Evolutionary conservation across 75 land plant species (phyloP).

Genomic region (Larix kaempferi): DNA sequence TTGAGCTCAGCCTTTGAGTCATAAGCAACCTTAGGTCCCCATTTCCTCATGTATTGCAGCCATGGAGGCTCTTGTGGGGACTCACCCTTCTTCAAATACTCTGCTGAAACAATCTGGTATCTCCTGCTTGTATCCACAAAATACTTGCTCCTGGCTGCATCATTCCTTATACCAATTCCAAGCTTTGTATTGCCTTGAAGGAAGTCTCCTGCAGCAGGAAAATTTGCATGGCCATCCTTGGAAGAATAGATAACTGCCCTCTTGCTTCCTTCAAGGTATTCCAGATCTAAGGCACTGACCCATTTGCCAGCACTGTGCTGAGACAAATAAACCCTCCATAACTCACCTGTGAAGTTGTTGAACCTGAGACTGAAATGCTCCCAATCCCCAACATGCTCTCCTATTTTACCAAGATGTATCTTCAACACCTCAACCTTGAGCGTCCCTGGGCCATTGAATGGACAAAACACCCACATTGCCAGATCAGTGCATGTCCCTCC

Average conservation of each 20-base stretch:
- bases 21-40: slow-evolving; percentile 43
- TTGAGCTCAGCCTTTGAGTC: slow-evolving; percentile 26
- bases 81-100: slow-evolving; percentile 16
- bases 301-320: slow-evolving; percentile 42
- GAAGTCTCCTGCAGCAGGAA: slow-evolving; percentile 30
- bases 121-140: slow-evolving; percentile 18
- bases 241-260: slow-evolving; percentile 24
- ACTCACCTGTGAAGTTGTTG: slow-evolving; percentile 34
- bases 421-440: slow-evolving; percentile 21
- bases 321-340: slow-evolving; percentile 27
- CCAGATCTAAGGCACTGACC: slow-evolving; percentile 28
- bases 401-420: slow-evolving; percentile 24
- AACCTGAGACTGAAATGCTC: slow-evolving; percentile 41
- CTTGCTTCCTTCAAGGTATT: slow-evolving; percentile 22
- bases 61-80: slow-evolving; percentile 36
- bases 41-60: slow-evolving; percentile 46
- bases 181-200: slow-evolving; percentile 42
- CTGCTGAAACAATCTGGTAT: slow-evolving; percentile 37
- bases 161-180: slow-evolving; percentile 36
- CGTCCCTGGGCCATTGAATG: slow-evolving; percentile 39
- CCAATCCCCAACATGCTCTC: slow-evolving; percentile 41
- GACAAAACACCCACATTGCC: slow-evolving; percentile 31
- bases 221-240: slow-evolving; percentile 34
- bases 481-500: slow-evolving; percentile 38
- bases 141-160: slow-evolving; percentile 22